Evolutionary conservation across 306 rosid genomes (phyloP), one percentile per base, ranked within the genome.

Genomic region (Quercus engelmannii): DNA sequence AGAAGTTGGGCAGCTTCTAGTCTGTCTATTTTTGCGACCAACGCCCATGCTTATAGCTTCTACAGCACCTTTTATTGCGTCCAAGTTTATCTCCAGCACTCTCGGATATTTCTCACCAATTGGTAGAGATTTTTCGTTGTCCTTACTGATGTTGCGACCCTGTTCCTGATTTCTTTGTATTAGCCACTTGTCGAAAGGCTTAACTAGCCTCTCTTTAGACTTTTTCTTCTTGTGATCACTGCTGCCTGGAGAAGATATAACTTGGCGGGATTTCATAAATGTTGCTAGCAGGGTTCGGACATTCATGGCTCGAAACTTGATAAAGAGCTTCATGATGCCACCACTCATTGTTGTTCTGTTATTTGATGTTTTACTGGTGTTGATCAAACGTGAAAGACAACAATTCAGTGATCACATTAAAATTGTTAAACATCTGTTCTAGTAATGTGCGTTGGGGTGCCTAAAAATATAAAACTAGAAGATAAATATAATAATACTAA

Each of bases 1-100:
- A 18, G 94, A 88, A 59, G 70, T 83, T 17, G 91, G 85, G 51
- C 85, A 77, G 73, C 86, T 86, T 59, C 76, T 79, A 25, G 79
- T 78, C 58, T 80, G 87, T 52, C 78, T 79, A 4, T 80, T 68
- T 63, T 73, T 84, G 5, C 76, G 74, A 43, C 63, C 51, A 61
- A 49, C 62, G 61, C 85, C 79, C 55, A 76, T 41, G 49, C 84
- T 81, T 72, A 82, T 51, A 2, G 80, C 83, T 74, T 70, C 85
- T 8, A 90, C 69, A 59, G 86, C 76, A 43, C 94, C 89, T 82
- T 78, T 80, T 5, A 90, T 41, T 67, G 85, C 80, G 35, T 88
- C 83, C 71, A 86, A 70, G 69, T 86, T 90, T 41, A 79, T 83
- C 75, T 88, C 87, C 83, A 82, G 26, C 65, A 77, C 74, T 55